Percentiles rank a stretch among this genome's conserved stretches.
These are phyloP conservation scores for Wickerhamiella galacta DNA, from an alignment of 805 yeast species.

Conservation along the genomic window DNA sequence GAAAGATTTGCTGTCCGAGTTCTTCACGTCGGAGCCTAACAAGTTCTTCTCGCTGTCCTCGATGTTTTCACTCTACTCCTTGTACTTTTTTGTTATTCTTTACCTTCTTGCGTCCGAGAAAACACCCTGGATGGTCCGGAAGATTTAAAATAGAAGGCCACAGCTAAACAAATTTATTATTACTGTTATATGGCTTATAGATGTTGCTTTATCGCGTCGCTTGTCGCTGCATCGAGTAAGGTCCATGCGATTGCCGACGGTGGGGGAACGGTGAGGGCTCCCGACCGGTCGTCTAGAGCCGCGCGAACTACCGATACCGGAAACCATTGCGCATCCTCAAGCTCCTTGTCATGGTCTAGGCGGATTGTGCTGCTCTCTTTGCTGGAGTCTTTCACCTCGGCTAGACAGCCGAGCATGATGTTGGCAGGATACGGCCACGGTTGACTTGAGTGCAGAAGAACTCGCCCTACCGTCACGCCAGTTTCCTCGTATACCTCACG, in stretches of 20 bases:
- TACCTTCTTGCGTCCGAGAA: too few relatives aligned
- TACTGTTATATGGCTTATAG: background rate
- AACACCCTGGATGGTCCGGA: background rate
- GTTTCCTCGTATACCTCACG: conserved; percentile 95
- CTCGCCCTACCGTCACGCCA: conserved; percentile 48
- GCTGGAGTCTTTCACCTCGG: conserved; percentile 48
- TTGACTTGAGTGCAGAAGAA: conserved; percentile 55
- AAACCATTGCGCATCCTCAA: conserved; percentile 78
- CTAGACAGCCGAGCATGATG: conserved; percentile 86
- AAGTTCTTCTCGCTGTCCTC: conserved; percentile 11
- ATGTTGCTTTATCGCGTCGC: too few relatives aligned
- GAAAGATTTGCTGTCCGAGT: conserved; percentile 15
- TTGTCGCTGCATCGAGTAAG: too few relatives aligned
- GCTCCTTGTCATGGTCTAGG: conserved; percentile 71
- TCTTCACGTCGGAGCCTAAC: conserved; percentile 15
- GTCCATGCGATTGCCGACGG: too few relatives aligned
- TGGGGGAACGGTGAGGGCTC: too few relatives aligned
- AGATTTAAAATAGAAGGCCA: too few relatives aligned
- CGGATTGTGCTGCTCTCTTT: conserved; percentile 28
- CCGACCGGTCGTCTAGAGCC: too few relatives aligned
- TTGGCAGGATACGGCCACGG: conserved; percentile 98
- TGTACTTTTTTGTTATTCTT: conserved; percentile 10
- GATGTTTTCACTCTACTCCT: conserved; percentile 10
- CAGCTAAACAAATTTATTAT: background rate
- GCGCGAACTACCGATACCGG: too few relatives aligned